Evolutionary conservation across 495 filamentous ascomycete genomes (phyloP).

Genomic region (Hyphodiscus hymeniophilus): DNA sequence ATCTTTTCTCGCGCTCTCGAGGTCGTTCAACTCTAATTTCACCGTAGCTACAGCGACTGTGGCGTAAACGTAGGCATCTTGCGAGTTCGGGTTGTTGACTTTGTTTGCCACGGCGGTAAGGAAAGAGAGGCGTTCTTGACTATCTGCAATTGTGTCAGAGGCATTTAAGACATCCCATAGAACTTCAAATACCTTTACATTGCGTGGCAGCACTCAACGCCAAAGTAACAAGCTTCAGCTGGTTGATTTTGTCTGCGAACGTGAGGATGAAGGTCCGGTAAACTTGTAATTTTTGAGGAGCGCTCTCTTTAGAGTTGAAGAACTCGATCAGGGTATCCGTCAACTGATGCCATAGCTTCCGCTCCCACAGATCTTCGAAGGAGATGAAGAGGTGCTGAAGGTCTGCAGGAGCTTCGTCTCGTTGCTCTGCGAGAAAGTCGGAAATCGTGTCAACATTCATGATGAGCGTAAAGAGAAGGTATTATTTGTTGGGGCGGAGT

Average conservation of each 20-base stretch:
- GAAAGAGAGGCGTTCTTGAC: conserved; percentile 80
- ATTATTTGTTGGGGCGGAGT: too few relatives aligned
- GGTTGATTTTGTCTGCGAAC: conserved; percentile 97
- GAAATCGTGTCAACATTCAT: conserved; percentile 58
- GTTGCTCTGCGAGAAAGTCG: conserved; percentile 84
- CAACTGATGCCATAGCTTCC: conserved; percentile 98
- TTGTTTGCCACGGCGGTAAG: conserved; percentile 74
- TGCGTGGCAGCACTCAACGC: conserved; percentile 80
- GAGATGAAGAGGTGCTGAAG: conserved; percentile 80
- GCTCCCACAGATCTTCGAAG: conserved; percentile 97
- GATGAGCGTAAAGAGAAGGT: conserved; percentile 1
- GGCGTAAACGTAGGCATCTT: conserved; percentile 95
- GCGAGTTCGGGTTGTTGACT: conserved; percentile 85
- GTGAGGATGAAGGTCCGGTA: conserved; percentile 93
- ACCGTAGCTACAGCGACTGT: conserved; percentile 84
- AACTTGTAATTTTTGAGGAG: conserved; percentile 73
- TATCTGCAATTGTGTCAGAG: conserved; percentile 46
- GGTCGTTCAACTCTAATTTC: conserved; percentile 67
- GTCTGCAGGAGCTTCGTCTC: conserved; percentile 76
- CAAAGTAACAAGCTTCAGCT: conserved; percentile 88
- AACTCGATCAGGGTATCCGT: conserved; percentile 83
- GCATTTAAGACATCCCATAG: background rate
- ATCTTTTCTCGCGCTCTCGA: conserved; percentile 71
- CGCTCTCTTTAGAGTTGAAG: conserved; percentile 76
- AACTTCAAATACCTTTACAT: conserved; percentile 58